A percentile compares a stretch with the other conserved stretches of the same genome.
Conservation (phyloP, 2,329 filamentous ascomycete species). For the Talaromyces sp. region DNA sequence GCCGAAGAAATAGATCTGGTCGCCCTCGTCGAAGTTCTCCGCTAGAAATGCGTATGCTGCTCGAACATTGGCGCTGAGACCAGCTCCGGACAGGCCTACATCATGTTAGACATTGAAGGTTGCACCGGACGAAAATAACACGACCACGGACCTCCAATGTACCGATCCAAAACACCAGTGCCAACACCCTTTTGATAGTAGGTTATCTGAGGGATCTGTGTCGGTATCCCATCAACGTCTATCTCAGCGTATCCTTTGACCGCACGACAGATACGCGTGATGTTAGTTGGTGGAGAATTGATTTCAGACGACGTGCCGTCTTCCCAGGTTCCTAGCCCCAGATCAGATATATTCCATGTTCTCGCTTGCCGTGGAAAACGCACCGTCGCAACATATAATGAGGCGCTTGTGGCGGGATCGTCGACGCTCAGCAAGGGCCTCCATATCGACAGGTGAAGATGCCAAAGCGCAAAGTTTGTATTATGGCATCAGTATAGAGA, state of each 20-base stretch:
- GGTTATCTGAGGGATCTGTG: constrained; percentile 32
- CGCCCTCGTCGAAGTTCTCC: constrained; percentile 51
- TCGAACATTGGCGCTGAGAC: constrained; percentile 21
- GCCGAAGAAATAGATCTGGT: constrained; percentile 47
- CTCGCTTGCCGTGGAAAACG: not conserved
- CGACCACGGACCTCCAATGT: constrained; percentile 16
- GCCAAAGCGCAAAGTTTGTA: not conserved
- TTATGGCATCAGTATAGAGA: not conserved
- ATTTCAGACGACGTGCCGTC: constrained; percentile 22
- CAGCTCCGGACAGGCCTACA: constrained; percentile 14
- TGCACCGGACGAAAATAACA: not conserved
- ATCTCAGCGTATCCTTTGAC: constrained; percentile 27
- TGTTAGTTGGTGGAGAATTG: constrained; percentile 33
- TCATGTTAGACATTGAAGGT: not conserved
- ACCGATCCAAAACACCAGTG: constrained; percentile 20
- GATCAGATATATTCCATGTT: not conserved
- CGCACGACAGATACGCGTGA: constrained; percentile 34
- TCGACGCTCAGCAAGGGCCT: not conserved
- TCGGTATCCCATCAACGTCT: constrained; percentile 17
- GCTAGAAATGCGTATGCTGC: constrained; percentile 44
- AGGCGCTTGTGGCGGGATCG: constrained; percentile 22
- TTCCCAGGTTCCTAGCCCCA: constrained; percentile 26
- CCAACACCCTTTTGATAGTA: constrained; percentile 41
- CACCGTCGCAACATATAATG: constrained; percentile 33
- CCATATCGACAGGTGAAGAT: not conserved